These are phyloP conservation scores for Bryoerythrophyllum caledonicum DNA, from an alignment of 225 moss, liverwort and hornwort genomes.

Conservation along the genomic window DNA sequence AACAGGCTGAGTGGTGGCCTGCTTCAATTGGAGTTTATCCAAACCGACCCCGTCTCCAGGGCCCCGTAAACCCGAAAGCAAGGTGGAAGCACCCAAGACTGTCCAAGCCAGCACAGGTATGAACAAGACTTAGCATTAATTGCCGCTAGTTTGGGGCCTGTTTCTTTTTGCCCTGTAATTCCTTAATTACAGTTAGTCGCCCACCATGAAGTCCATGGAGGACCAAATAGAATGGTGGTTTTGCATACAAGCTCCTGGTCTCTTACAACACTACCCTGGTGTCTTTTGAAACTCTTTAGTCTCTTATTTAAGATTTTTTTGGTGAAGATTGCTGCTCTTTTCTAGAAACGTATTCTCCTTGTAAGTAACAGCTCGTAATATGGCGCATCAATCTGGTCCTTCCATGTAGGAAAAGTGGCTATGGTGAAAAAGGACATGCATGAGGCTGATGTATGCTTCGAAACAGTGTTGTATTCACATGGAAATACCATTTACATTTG, in stretches of 20 bases:
- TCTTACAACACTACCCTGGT: no score
- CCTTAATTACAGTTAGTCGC: no score
- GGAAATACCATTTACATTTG: neutral
- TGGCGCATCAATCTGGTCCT: no score
- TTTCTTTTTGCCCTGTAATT: no score
- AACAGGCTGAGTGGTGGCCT: conserved; percentile 82
- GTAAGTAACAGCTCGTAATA: neutral
- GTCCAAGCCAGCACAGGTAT: conserved; percentile 39
- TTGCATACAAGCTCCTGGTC: no score
- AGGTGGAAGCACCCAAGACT: conserved; percentile 48
- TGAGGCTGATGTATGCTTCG: neutral
- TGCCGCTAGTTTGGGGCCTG: neutral
- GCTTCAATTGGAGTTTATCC: conserved; percentile 59
- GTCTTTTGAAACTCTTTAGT: no score
- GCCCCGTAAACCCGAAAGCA: conserved; percentile 48
- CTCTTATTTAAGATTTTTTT: no score
- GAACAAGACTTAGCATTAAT: no score
- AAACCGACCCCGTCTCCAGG: conserved; percentile 74
- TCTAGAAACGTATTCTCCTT: no score
- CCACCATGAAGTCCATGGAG: no score
- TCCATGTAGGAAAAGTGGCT: neutral
- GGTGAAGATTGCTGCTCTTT: no score
- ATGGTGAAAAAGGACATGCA: neutral
- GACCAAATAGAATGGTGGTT: no score
- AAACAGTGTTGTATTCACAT: neutral